Conservation (phyloP, 768 basidiomycete species). For the Punctularia strigosozonata region DNA sequence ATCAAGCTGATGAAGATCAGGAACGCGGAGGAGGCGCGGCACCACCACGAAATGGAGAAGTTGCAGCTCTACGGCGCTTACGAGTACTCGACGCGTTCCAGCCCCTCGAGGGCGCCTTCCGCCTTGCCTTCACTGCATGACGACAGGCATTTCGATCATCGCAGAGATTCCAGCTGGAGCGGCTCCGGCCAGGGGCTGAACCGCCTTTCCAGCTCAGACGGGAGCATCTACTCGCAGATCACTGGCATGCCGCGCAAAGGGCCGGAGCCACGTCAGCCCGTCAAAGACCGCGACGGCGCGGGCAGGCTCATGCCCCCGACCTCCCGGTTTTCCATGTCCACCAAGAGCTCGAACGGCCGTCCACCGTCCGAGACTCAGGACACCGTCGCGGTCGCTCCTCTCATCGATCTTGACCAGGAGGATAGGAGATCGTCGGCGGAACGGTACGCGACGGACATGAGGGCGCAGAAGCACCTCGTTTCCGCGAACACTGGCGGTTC, state of each 20-base stretch:
- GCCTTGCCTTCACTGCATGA: constrained; percentile 26
- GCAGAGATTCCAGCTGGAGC: constrained; percentile 11
- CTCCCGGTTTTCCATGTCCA: constrained; percentile 35
- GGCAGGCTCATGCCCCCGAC: constrained; percentile 28
- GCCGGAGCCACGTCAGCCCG: constrained; percentile 67
- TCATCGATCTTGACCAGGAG: too few relatives aligned
- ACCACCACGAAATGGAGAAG: constrained; percentile 25
- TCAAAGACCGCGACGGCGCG: too few relatives aligned
- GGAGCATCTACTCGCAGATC: constrained; percentile 59
- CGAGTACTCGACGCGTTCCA: constrained; percentile 30
- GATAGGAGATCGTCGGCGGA: too few relatives aligned
- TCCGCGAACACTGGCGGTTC: too few relatives aligned
- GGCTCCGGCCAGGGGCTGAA: constrained; percentile 13
- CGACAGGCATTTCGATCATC: constrained; percentile 15
- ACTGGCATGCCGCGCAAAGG: constrained; percentile 49
- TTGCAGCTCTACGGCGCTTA: constrained; percentile 23
- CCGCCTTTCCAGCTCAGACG: constrained; percentile 29
- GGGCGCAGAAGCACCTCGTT: too few relatives aligned
- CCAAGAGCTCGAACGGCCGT: constrained; percentile 27
- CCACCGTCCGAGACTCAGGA: too few relatives aligned
- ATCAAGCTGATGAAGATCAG: constrained; percentile 38
- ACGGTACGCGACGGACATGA: too few relatives aligned
- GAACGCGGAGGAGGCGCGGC: constrained; percentile 37
- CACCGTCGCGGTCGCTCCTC: too few relatives aligned
- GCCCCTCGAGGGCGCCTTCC: constrained; percentile 30